Base-by-base conservation (phyloP, 2,329 filamentous ascomycete species). In the Fusarium bulbicola region DNA sequence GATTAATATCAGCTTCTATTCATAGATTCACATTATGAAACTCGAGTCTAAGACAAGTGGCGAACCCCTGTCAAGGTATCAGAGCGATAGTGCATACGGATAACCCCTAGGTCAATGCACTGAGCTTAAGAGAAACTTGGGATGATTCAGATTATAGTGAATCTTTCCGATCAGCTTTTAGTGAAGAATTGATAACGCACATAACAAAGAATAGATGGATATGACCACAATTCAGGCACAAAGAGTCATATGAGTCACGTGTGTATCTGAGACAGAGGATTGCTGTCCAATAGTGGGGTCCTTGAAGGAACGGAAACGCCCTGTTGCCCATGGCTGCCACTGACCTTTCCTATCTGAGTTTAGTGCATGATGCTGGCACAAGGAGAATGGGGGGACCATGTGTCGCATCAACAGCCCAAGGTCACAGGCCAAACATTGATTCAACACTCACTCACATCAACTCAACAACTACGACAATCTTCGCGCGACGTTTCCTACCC, bases 311-410 rank as follows among this genome's bases (percentile, higher is more conserved):
- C 66, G 61, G 68, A 60, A 66, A 58, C 62, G 70, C 52, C 70
- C 56, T 79, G 79, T 80, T 80, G 79, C 79, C 78, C 76, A 79
- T 79, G 78, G 78, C 74, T 79, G 76, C 78, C 68, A 79, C 30
- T 39, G 28, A 40, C 79, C 58, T 75, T 62, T 13, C 77, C 75
- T 5, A 36, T 77, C 68, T 12, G 24, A 65, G 79, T 13, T 60
- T 76, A 74, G 76, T 57, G 65, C 58, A 56, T 57, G 53, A 68
- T 72, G 70, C 67, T 63, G 70, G 68, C 62, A 64, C 68, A 75
- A 74, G 69, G 76, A 76, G 74, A 78, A 77, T 74, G 76, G 76
- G 76, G 76, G 72, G 68, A 70, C 73, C 61, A 76, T 70, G 75
- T 74, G 76, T 77, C 76, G 76, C 76, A 78, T 78, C 76, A 78